Conservation (phyloP, 768 basidiomycete genomes). For the Lentinula edodes region DNA sequence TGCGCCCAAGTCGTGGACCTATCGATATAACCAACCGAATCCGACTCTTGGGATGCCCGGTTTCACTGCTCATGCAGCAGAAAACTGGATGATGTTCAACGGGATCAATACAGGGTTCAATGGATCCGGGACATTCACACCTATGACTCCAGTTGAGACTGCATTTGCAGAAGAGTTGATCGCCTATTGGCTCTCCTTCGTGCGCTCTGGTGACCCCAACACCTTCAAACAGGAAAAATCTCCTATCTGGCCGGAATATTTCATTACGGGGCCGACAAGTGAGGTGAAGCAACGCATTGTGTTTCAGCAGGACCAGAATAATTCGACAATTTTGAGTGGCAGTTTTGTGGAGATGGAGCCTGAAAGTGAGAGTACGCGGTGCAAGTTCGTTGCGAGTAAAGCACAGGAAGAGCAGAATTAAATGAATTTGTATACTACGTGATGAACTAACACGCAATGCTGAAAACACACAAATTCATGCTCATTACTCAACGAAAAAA, state of each 20-base stretch:
- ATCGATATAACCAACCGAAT: constrained; percentile 55
- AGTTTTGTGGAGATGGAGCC: constrained; percentile 36
- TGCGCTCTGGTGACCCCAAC: constrained; percentile 52
- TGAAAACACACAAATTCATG: no score
- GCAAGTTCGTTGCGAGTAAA: constrained; percentile 30
- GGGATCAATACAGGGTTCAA: constrained; percentile 53
- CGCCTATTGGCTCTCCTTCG: constrained; percentile 64
- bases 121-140: constrained; percentile 45
- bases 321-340: constrained; percentile 27
- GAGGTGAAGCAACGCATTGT: constrained; percentile 32
- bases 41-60: constrained; percentile 29
- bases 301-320: constrained; percentile 30
- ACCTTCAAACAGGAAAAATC: constrained; percentile 46
- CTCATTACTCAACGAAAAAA: no score
- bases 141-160: constrained; percentile 36
- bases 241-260: constrained; percentile 43
- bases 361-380: constrained; percentile 28
- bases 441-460: background rate
- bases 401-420: constrained; percentile 29
- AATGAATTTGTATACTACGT: background rate
- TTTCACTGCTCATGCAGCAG: constrained; percentile 44
- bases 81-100: constrained; percentile 69
- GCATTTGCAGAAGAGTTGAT: constrained; percentile 56
- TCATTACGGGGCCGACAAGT: background rate
- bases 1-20: constrained; percentile 39